A percentile compares a stretch with the other conserved stretches of the same genome.
These are phyloP conservation scores for Tremellales sp. DNA, from an alignment of 1,284 basidiomycete genomes.

Conservation along the genomic window DNA sequence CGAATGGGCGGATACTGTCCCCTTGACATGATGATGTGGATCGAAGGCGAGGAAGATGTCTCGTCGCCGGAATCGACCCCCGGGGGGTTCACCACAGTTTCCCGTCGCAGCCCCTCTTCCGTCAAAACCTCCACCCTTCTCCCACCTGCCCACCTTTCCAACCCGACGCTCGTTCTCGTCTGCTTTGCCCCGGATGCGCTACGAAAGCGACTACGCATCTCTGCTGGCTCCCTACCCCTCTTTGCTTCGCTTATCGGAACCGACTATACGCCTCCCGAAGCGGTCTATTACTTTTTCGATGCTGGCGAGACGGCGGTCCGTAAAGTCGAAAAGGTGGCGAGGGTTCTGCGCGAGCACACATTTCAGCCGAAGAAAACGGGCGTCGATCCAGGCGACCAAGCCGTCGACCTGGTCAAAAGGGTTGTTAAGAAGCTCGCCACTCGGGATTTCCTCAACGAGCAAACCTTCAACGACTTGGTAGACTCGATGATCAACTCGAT, in stretches of 20 bases:
- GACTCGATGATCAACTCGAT: conserved; percentile 45
- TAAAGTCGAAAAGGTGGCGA: conserved; percentile 44
- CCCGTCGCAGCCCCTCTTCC: not conserved
- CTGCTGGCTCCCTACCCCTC: conserved; percentile 69
- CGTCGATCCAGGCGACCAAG: conserved; percentile 35
- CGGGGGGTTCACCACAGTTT: conserved; percentile 13
- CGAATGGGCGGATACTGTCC: conserved; percentile 65
- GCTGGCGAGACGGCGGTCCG: conserved; percentile 21
- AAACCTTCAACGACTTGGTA: conserved; percentile 22
- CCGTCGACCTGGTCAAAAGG: conserved; percentile 37
- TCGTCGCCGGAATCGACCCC: conserved; percentile 19
- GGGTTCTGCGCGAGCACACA: conserved; percentile 41
- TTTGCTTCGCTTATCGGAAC: conserved; percentile 83
- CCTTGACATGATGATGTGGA: conserved; percentile 74
- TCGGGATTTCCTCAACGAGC: conserved; percentile 25
- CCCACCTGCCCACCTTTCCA: conserved; percentile 52
- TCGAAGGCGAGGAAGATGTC: conserved; percentile 46
- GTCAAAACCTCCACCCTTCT: conserved; percentile 54
- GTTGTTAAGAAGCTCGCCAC: conserved; percentile 37
- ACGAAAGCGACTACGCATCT: conserved; percentile 63
- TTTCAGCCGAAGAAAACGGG: conserved; percentile 11
- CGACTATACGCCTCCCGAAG: conserved; percentile 63
- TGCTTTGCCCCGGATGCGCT: conserved; percentile 64
- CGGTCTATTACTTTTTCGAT: conserved; percentile 36
- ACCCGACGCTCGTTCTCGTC: conserved; percentile 50